Evolutionary conservation across 148 eudicot genomes (phyloP), one percentile per base, ranked within the genome.

Genomic region (Fallopia convolvulus): DNA sequence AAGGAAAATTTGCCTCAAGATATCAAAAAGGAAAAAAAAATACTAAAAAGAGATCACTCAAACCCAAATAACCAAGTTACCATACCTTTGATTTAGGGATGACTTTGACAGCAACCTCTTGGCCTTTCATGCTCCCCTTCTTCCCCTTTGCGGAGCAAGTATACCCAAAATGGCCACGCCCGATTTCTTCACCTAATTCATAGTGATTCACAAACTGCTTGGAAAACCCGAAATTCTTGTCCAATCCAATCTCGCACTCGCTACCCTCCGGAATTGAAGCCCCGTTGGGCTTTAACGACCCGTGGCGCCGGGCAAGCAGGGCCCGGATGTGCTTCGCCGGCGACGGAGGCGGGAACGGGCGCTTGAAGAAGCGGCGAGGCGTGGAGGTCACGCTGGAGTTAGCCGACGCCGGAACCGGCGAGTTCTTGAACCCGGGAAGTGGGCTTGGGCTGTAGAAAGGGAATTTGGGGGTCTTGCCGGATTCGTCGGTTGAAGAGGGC

Each of bases 151-250:
- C 99, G 20, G 79, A 75, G 82, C 97, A 93, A 86, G 99, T 93
- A 88, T 87, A 95, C 76, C 99, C 99, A 85, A 95, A 95, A 86
- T 95, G 99, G 44, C 99, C 99, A 10, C 94, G 82, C 15, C 99
- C 99, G 53, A 95, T 90, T 80, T 95, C 99, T 74, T 95, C 97
- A 2, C 90, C 98, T 77, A 95, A 74, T 78, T 91, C 97, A 90
- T 84, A 95, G 80, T 86, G 83, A 77, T 74, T 81, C 36, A 46
- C 30, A 80, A 95, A 90, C 26, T 88, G 89, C 84, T 91, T 93
- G 0, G 89, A 85, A 83, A 80, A 95, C 79, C 99, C 99, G 77
- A 93, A 95, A 83, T 83, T 91, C 85, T 93, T 95, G 76, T 95
- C 97, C 82, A 95, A 82, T 32, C 87, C 97, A 85, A 91, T 76